Evolutionary conservation across 1,139 yeast genomes (phyloP).

Genomic region (Yamadazyma epiphylla): DNA sequence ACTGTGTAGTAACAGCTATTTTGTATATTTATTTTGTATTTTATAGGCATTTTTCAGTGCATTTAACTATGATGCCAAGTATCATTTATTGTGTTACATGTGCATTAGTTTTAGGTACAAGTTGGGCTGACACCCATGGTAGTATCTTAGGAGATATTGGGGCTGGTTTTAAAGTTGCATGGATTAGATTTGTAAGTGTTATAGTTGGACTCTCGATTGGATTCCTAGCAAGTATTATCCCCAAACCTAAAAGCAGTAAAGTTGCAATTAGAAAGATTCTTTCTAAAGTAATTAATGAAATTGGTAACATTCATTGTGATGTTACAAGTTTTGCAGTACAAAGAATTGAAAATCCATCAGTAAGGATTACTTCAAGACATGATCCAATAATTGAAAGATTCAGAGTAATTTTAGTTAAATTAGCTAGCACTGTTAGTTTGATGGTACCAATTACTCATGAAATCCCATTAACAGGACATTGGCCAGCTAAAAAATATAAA

Average conservation of each 20-base stretch:
- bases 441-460: slow-evolving; percentile 30
- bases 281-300: slow-evolving; percentile 20
- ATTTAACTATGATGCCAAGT: slow-evolving; percentile 25
- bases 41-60: slow-evolving; percentile 32
- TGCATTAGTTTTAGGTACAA: slow-evolving; percentile 32
- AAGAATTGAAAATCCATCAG: slow-evolving; percentile 17
- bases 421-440: slow-evolving; percentile 20
- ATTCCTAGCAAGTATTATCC: slow-evolving; percentile 27
- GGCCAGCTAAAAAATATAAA: slow-evolving; percentile 30
- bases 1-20: slow-evolving; percentile 26
- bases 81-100: slow-evolving; percentile 28
- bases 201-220: slow-evolving; percentile 28
- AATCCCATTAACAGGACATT: slow-evolving; percentile 28
- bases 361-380: slow-evolving; percentile 19
- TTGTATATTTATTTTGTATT: slow-evolving; percentile 20
- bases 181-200: slow-evolving; percentile 25
- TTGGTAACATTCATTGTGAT: slow-evolving; percentile 29
- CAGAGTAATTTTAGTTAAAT: slow-evolving; percentile 18
- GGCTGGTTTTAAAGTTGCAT: slow-evolving; percentile 26
- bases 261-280: slow-evolving; percentile 23
- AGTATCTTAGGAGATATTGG: slow-evolving; percentile 19
- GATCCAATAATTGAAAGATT: slow-evolving; percentile 22
- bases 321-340: slow-evolving; percentile 26
- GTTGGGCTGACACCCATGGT: slow-evolving; percentile 18
- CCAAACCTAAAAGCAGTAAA: slow-evolving; percentile 29